Conservation (phyloP, 257 asterid species). For the Schizonepeta tenuifolia region DNA sequence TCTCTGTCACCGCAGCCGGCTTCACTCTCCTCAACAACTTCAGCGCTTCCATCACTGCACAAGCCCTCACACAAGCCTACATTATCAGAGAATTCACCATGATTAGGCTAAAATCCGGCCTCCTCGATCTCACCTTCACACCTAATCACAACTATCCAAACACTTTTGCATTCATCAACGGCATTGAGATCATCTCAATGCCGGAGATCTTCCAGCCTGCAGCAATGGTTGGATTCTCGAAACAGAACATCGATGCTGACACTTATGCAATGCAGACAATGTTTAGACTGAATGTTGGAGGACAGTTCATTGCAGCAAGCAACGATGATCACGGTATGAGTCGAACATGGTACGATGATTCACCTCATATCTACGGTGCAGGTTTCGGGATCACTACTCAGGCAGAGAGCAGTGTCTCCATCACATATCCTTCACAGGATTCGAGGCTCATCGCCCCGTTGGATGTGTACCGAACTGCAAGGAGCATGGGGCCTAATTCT, state of each 20-base stretch:
- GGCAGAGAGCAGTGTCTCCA: slow-evolving; percentile 42
- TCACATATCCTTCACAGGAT: slow-evolving; percentile 42
- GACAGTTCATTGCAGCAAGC: slow-evolving; percentile 50
- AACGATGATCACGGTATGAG: slow-evolving; percentile 50
- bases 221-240: slow-evolving; percentile 47
- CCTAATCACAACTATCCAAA: slow-evolving; percentile 37
- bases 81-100: slow-evolving; percentile 57
- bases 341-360: slow-evolving; percentile 74
- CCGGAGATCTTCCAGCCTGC: slow-evolving; percentile 58
- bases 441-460: slow-evolving; percentile 52
- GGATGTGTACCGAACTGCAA: slow-evolving; percentile 53
- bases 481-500: slow-evolving; percentile 66
- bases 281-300: slow-evolving; percentile 74
- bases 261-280: slow-evolving; percentile 53
- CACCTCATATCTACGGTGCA: slow-evolving; percentile 66
- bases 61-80: slow-evolving; percentile 65
- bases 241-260: slow-evolving; percentile 36
- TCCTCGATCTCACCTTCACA: slow-evolving; percentile 58
- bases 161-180: slow-evolving; percentile 71
- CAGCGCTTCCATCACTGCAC: slow-evolving; percentile 62
- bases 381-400: slow-evolving; percentile 50
- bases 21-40: slow-evolving; percentile 63
- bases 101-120: slow-evolving; percentile 28
- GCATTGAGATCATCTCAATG: slow-evolving; percentile 67
- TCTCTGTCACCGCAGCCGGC: slow-evolving; percentile 49